Evolutionary conservation across 2,329 filamentous ascomycete species (phyloP).

Genomic region (Escovopsis sp.): DNA sequence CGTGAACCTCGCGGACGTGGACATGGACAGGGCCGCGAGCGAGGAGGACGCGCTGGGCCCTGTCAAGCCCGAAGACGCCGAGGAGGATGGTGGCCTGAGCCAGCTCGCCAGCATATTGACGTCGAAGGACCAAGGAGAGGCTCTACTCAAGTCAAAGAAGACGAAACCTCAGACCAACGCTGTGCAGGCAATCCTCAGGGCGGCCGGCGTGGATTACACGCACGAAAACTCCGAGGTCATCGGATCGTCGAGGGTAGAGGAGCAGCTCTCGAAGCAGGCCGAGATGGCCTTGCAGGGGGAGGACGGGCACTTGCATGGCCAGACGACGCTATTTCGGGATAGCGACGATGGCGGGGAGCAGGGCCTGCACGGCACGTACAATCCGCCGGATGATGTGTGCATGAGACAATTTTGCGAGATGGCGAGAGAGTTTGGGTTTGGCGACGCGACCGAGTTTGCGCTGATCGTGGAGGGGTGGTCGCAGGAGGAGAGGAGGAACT

Average conservation of each 20-base stretch:
- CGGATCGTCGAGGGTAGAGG: constrained; percentile 83
- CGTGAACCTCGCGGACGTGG: constrained; percentile 63
- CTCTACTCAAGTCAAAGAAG: constrained; percentile 11
- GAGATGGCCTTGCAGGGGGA: constrained; percentile 38
- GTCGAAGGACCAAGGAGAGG: constrained; percentile 29
- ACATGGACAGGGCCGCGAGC: constrained; percentile 47
- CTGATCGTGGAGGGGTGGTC: constrained; percentile 84
- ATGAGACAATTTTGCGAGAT: constrained; percentile 82
- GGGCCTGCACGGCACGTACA: constrained; percentile 34
- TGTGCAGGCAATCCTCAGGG: constrained; percentile 75
- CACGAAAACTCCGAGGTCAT: constrained; percentile 95
- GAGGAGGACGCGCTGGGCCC: constrained; percentile 27
- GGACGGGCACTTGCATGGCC: constrained; percentile 29
- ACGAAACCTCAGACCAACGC: constrained; percentile 48
- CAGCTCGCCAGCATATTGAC: constrained; percentile 48
- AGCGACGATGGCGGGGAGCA: constrained; percentile 25
- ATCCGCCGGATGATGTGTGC: constrained; percentile 60
- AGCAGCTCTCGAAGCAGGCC: constrained; percentile 63
- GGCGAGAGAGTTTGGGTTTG: constrained; percentile 65
- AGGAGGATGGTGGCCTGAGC: constrained; percentile 53
- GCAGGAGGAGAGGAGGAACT: constrained; percentile 64
- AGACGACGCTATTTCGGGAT: constrained; percentile 41
- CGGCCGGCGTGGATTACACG: constrained; percentile 84
- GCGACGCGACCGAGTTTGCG: constrained; percentile 68
- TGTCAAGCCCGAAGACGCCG: constrained; percentile 30